Conservation (phyloP, 306 rosid genomes). For the Dalbergia oliveri region DNA sequence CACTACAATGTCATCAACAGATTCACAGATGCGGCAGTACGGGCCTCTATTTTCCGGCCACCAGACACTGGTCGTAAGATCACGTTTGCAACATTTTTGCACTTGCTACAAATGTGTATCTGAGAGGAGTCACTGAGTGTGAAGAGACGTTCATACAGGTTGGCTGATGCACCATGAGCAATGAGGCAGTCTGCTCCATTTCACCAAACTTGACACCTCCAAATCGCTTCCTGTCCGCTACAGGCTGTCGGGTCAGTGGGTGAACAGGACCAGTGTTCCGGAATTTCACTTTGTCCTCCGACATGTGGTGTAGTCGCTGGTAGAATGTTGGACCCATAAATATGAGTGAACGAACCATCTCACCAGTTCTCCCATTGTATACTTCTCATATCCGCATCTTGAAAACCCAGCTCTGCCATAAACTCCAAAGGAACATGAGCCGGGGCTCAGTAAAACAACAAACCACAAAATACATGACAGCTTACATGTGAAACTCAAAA, state of each 20-base stretch:
- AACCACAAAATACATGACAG: slow-evolving; percentile 8
- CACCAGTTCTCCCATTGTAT: slow-evolving; percentile 90
- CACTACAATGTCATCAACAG: slow-evolving; percentile 77
- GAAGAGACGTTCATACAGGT: slow-evolving; percentile 92
- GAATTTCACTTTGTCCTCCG: slow-evolving; percentile 95
- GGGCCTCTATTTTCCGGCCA: slow-evolving; percentile 93
- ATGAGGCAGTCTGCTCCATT: slow-evolving; percentile 97
- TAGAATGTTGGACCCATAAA: slow-evolving; percentile 99
- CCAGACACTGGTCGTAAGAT: slow-evolving; percentile 75
- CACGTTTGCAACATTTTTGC: slow-evolving; percentile 81
- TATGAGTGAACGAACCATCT: slow-evolving; percentile 82
- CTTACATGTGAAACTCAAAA: slow-evolving; percentile 10
- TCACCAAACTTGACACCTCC: slow-evolving; percentile 98
- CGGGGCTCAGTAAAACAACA: background rate
- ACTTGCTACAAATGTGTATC: slow-evolving; percentile 77
- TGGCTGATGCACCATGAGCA: slow-evolving; percentile 97
- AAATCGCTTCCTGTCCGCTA: slow-evolving; percentile 92
- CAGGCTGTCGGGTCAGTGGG: slow-evolving; percentile 97
- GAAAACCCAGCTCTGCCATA: slow-evolving; percentile 85
- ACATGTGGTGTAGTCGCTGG: slow-evolving; percentile 94
- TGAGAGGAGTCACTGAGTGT: slow-evolving; percentile 92
- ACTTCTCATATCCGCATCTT: slow-evolving; percentile 93
- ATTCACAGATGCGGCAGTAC: slow-evolving; percentile 76
- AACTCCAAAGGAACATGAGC: slow-evolving; percentile 33
- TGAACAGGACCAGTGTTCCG: slow-evolving; percentile 98